Conservation (phyloP, 2,329 filamentous ascomycete genomes). For the Alternaria triticimaculans region DNA sequence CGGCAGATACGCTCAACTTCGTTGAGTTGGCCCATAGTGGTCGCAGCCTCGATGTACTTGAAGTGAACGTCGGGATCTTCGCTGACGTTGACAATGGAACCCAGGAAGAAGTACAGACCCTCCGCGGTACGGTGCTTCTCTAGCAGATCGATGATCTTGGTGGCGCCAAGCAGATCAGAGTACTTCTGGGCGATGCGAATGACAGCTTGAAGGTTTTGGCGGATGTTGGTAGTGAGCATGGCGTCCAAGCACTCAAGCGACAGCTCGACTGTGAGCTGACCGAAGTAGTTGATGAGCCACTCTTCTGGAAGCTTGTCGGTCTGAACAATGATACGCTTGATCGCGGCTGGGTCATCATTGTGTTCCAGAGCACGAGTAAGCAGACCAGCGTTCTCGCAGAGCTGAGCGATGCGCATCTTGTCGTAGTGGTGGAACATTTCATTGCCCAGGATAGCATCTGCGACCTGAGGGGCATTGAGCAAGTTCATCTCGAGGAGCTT, state of each 20-base stretch:
- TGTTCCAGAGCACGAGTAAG: slow-evolving; percentile 78
- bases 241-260: slow-evolving; percentile 92
- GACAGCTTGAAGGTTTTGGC: slow-evolving; percentile 92
- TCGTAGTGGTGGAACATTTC: slow-evolving; percentile 99
- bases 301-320: slow-evolving; percentile 88
- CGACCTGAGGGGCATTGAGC: slow-evolving; percentile 93
- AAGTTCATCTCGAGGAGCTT: slow-evolving; percentile 97
- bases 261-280: slow-evolving; percentile 92
- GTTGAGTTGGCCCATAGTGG: slow-evolving; percentile 88
- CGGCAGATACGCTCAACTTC: slow-evolving; percentile 98
- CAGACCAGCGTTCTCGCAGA: slow-evolving; percentile 93
- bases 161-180: slow-evolving; percentile 90
- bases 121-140: slow-evolving; percentile 98
- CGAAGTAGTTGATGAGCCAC: slow-evolving; percentile 92
- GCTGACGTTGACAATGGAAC: slow-evolving; percentile 95
- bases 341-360: slow-evolving; percentile 85
- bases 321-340: slow-evolving; percentile 90
- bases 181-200: slow-evolving; percentile 98
- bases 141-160: slow-evolving; percentile 86
- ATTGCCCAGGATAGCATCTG: slow-evolving; percentile 95
- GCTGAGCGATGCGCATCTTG: slow-evolving; percentile 81
- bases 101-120: slow-evolving; percentile 97
- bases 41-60: slow-evolving; percentile 99
- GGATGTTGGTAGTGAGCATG: slow-evolving; percentile 96
- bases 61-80: slow-evolving; percentile 96